phyloP scores from a whole-genome alignment of 78 protist genomes.

The Polysphondylium violaceum region DNA sequence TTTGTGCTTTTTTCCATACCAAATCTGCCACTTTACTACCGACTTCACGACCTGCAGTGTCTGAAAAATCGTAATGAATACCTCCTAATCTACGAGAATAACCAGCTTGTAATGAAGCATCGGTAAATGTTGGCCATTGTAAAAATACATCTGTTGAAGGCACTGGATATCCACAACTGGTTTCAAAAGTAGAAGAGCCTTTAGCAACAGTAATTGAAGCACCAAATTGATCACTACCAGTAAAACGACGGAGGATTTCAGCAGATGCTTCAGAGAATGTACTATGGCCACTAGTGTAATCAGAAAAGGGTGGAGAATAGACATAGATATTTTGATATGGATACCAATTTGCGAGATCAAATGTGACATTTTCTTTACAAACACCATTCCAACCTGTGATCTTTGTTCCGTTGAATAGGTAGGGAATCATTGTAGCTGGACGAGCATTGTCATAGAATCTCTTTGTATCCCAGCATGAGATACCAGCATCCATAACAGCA shows the following conservation, averaged over 20 bases:
- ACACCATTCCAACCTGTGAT: constrained; percentile 49
- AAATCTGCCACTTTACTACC: constrained; percentile 40
- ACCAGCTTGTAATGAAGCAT: constrained; percentile 37
- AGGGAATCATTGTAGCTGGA: constrained; percentile 58
- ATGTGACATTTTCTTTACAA: constrained; percentile 20
- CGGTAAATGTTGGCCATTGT: constrained; percentile 46
- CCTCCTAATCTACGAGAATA: constrained; percentile 45
- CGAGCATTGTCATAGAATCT: constrained; percentile 46
- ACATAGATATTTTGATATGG: constrained; percentile 46
- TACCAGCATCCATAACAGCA: constrained; percentile 50
- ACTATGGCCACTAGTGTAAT: constrained; percentile 51
- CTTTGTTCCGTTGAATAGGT: constrained; percentile 3
- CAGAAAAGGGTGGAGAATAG: constrained; percentile 33
- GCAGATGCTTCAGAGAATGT: constrained; percentile 39
- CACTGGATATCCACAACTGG: constrained; percentile 13
- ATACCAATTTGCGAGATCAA: constrained; percentile 18
- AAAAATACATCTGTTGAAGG: constrained; percentile 12
- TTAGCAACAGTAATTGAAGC: constrained; percentile 7
- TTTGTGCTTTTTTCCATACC: constrained; percentile 6
- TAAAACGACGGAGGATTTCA: constrained; percentile 19
- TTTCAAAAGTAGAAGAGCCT: constrained; percentile 30
- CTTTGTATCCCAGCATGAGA: constrained; percentile 50
- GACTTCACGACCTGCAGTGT: background rate
- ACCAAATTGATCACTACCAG: constrained; percentile 43
- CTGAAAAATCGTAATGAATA: constrained; percentile 35